A percentile compares a stretch with the other conserved stretches of the same genome.
Conservation (phyloP, 2,329 filamentous ascomycete genomes). For the Alternaria tenuissima region DNA sequence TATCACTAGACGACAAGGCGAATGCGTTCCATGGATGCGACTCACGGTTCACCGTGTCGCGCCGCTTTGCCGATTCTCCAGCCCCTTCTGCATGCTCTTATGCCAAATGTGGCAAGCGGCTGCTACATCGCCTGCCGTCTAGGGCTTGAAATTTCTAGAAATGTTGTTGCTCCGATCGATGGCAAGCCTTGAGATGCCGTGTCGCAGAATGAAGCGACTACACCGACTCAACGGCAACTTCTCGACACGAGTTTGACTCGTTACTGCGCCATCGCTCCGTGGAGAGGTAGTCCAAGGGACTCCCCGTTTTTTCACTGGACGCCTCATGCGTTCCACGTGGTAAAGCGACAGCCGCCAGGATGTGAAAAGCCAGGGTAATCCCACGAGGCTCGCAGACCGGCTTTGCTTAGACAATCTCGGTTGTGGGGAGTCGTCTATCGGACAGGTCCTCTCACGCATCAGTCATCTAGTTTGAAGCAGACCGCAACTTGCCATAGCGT, state of each 20-base stretch:
- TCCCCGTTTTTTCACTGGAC: conserved; percentile 5
- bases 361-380: conserved; percentile 16
- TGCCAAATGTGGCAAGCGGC: conserved; percentile 8
- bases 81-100: conserved; percentile 1
- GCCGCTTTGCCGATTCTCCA: conserved; percentile 7
- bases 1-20: conserved; percentile 5
- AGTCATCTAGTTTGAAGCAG: conserved; percentile 24
- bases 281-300: conserved; percentile 4
- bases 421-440: conserved; percentile 23
- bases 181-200: conserved; percentile 13
- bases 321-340: conserved; percentile 31
- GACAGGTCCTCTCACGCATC: conserved; percentile 12
- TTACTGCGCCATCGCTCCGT: background rate
- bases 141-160: conserved; percentile 5
- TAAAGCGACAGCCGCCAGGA: conserved; percentile 12
- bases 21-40: background rate
- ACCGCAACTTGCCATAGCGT: conserved; percentile 31
- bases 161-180: conserved; percentile 10
- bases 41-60: conserved; percentile 12
- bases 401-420: conserved; percentile 21
- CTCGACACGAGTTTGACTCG: conserved; percentile 22
- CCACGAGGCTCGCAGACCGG: conserved; percentile 18
- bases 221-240: conserved; percentile 33
- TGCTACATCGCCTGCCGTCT: conserved; percentile 3
- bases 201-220: conserved; percentile 28